Conservation (phyloP, 179 eudicot genomes). For the Camellia oleifera region DNA sequence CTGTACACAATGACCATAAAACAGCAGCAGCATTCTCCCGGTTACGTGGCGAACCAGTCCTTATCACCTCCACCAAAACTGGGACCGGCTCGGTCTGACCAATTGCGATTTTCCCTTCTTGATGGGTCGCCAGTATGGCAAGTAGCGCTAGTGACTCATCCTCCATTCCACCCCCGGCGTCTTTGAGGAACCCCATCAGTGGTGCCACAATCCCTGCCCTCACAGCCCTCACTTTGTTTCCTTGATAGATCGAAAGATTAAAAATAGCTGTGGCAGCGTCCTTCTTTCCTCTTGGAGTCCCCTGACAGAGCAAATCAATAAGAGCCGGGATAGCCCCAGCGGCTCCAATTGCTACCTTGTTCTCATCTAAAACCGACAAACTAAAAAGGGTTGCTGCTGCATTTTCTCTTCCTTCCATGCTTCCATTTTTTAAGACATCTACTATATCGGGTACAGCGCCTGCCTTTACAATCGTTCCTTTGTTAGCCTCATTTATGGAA, state of each 20-base stretch:
- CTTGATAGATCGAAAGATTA: constrained; percentile 82
- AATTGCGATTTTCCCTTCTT: constrained; percentile 68
- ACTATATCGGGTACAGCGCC: constrained; percentile 87
- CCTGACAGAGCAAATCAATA: constrained; percentile 62
- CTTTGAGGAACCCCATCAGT: constrained; percentile 68
- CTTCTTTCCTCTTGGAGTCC: constrained; percentile 90
- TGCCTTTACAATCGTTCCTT: constrained; percentile 67
- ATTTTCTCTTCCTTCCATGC: constrained; percentile 91
- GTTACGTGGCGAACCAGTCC: constrained; percentile 81
- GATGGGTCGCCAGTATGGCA: constrained; percentile 81
- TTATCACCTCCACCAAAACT: constrained; percentile 62
- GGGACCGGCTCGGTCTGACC: constrained; percentile 68
- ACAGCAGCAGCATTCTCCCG: constrained; percentile 87
- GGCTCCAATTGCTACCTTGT: constrained; percentile 83
- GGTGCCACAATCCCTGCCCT: constrained; percentile 81
- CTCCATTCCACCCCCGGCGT: constrained; percentile 89
- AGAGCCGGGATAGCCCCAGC: constrained; percentile 91
- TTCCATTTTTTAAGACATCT: constrained; percentile 72
- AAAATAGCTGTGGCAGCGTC: constrained; percentile 97
- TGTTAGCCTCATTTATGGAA: constrained; percentile 84
- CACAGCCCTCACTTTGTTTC: constrained; percentile 90
- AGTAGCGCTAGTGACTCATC: constrained; percentile 85
- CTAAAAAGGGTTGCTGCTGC: constrained; percentile 97
- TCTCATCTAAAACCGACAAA: constrained; percentile 81
- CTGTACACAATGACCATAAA: constrained; percentile 78